Percentiles rank a stretch among this genome's conserved stretches.
phyloP scores from a whole-genome alignment of 2,329 filamentous ascomycete species.

The Endocalyx cinctus region DNA sequence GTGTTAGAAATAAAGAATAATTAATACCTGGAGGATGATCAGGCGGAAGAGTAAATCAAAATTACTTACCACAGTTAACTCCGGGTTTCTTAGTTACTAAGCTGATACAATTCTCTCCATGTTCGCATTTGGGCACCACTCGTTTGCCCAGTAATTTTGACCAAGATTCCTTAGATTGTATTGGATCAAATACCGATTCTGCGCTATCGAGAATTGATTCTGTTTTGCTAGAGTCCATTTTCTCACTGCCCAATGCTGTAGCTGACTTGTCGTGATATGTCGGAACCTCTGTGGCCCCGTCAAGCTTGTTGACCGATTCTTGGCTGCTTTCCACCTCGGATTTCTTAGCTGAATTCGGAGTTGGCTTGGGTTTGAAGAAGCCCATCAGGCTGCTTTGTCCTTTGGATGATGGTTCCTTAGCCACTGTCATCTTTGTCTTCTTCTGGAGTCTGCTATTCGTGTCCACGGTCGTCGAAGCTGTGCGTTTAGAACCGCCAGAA shows the following conservation, averaged over 20 bases:
- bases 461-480: slow-evolving; percentile 13
- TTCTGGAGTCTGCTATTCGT: slow-evolving; percentile 31
- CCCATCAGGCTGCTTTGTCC: slow-evolving; percentile 62
- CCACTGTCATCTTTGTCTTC: slow-evolving; percentile 30
- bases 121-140: slow-evolving; percentile 74
- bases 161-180: slow-evolving; percentile 78
- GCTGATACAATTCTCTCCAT: slow-evolving; percentile 80
- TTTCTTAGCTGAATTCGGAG: slow-evolving; percentile 11
- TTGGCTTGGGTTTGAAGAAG: slow-evolving; percentile 67
- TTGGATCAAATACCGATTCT: slow-evolving; percentile 62
- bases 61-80: slow-evolving; percentile 63
- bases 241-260: too few species aligned
- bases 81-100: slow-evolving; percentile 85
- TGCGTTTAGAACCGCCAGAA: slow-evolving; percentile 23
- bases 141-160: slow-evolving; percentile 75
- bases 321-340: slow-evolving; percentile 6
- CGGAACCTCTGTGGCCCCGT: too few species aligned
- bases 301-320: slow-evolving; percentile 4
- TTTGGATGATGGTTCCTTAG: slow-evolving; percentile 30
- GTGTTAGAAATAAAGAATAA: neutral
- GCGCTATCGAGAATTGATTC: too few species aligned
- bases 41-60: too few species aligned
- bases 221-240: too few species aligned
- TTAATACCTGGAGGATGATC: too few species aligned
- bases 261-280: too few species aligned